Base-by-base conservation (phyloP, 1,284 basidiomycete genomes). In the Ganoderma resinaceum region DNA sequence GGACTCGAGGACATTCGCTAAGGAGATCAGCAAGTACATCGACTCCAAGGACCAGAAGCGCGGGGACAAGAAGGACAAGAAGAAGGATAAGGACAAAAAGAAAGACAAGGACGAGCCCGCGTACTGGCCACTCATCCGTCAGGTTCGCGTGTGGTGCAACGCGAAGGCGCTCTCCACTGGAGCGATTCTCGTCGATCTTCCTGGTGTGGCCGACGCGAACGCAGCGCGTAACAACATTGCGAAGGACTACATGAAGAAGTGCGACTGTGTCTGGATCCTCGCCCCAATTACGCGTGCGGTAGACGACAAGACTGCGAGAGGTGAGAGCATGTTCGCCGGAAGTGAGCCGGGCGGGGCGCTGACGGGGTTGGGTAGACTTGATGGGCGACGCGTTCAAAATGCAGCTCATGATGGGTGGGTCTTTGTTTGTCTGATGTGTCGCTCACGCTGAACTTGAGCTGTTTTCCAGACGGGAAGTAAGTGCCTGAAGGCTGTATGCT, bases 1-100 rank as follows among this genome's bases (percentile, higher is more conserved):
- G 23, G 82, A 89, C 74, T 87, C 87, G 4, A 85, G 85, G 72
- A 73, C 75, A 0, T 90, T 90, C 69, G 80, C 81, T 0, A 80
- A 83, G 70, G 84, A 88, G 73, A 89, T 91, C 58, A 82, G 79
- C n/a, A 87, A 86, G 73, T 91, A 88, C 72, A 88, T 90, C 67
- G 88, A 89, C 73, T 89, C 88, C 0, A 90, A 89, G 75, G 87
- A 90, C 67, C 83, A 85, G 71, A 86, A 85, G 74, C 82, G 86
- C 20, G 83, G 83, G 61, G 80, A 78, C 65, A 79, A 80, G 71
- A 77, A 80, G 64, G 70, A 77, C 52, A 79, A 79, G 68, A 78
- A 78, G 67, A 82, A 83, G 72, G 77, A 80, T 65, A 83, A 82
- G 68, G 77, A 81, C 66, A 83, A 83, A 68, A 80, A 80, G 65